Percentiles rank a stretch among this genome's conserved stretches.
Conservation (phyloP, 495 filamentous ascomycete species). For the Aspergillus hancockii region DNA sequence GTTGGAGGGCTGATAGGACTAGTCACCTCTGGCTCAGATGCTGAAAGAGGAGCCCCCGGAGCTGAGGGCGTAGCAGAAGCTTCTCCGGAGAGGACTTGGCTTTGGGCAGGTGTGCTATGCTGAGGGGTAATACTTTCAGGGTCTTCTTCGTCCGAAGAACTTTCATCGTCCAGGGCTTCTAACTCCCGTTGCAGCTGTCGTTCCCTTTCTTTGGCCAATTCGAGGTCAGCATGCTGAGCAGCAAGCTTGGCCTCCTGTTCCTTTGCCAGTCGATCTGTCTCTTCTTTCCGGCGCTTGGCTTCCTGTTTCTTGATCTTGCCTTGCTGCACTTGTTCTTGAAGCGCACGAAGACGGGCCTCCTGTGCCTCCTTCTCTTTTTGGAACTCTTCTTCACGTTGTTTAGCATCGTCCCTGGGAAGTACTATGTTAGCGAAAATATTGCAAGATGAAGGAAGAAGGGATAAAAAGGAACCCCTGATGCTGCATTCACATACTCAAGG, state of each 20-base stretch:
- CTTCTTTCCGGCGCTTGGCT: constrained; percentile 88
- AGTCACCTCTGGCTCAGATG: constrained; percentile 28
- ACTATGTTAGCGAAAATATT: constrained; percentile 25
- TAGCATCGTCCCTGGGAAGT: constrained; percentile 68
- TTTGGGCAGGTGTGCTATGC: constrained; percentile 75
- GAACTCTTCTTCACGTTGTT: constrained; percentile 75
- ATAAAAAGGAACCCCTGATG: no score
- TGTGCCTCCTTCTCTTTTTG: constrained; percentile 77
- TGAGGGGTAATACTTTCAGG: constrained; percentile 78
- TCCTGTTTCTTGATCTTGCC: constrained; percentile 97
- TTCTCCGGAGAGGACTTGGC: constrained; percentile 49
- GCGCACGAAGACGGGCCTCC: constrained; percentile 76
- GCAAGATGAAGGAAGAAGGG: not conserved
- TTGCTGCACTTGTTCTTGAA: constrained; percentile 91
- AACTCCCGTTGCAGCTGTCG: constrained; percentile 84
- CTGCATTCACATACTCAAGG: constrained; percentile 72
- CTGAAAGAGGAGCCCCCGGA: constrained; percentile 44
- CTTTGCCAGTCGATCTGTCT: constrained; percentile 79
- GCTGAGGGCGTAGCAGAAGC: constrained; percentile 36
- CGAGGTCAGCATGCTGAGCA: constrained; percentile 87
- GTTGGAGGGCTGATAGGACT: constrained; percentile 31
- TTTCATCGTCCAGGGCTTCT: constrained; percentile 75
- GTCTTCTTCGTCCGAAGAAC: constrained; percentile 86
- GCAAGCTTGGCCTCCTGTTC: constrained; percentile 86
- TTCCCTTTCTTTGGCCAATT: constrained; percentile 85